phyloP scores from a whole-genome alignment of 495 filamentous ascomycete genomes.

The Penicillium daleae region DNA sequence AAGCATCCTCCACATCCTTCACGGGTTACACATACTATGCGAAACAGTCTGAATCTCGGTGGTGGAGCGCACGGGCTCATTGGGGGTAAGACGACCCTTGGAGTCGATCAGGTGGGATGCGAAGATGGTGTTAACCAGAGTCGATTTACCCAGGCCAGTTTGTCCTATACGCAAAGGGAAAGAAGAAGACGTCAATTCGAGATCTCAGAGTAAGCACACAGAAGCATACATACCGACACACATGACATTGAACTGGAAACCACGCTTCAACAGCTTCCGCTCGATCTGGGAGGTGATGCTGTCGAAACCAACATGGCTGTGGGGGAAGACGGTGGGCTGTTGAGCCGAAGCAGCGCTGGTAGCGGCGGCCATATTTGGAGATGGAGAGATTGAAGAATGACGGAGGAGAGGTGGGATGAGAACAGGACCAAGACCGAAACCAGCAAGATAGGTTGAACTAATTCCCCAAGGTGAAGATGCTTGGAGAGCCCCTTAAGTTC shows the following conservation, averaged over 20 bases:
- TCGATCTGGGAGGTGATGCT: slow-evolving; percentile 98
- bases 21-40: slow-evolving; percentile 62
- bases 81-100: slow-evolving; percentile 89
- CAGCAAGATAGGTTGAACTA: slow-evolving; percentile 7
- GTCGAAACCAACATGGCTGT: slow-evolving; percentile 98
- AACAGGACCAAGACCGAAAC: slow-evolving; percentile 26
- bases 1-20: not conserved
- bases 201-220: not conserved
- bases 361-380: slow-evolving; percentile 54
- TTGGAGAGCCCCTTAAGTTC: slow-evolving; percentile 42
- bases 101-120: slow-evolving; percentile 98
- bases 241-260: slow-evolving; percentile 99
- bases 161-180: slow-evolving; percentile 64
- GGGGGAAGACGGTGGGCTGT: slow-evolving; percentile 74
- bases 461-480: slow-evolving; percentile 27
- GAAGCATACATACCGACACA: slow-evolving; percentile 82
- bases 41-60: slow-evolving; percentile 98
- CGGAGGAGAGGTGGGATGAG: slow-evolving; percentile 11
- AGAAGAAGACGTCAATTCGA: not conserved
- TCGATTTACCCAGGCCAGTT: slow-evolving; percentile 98
- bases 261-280: slow-evolving; percentile 98
- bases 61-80: slow-evolving; percentile 90
- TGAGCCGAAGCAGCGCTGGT: slow-evolving; percentile 51
- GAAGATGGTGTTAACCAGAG: slow-evolving; percentile 99
- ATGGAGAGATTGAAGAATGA: not conserved